phyloP scores from a whole-genome alignment of 192 early-diverging fungal species.

The Tieghemiomyces parasiticus region DNA sequence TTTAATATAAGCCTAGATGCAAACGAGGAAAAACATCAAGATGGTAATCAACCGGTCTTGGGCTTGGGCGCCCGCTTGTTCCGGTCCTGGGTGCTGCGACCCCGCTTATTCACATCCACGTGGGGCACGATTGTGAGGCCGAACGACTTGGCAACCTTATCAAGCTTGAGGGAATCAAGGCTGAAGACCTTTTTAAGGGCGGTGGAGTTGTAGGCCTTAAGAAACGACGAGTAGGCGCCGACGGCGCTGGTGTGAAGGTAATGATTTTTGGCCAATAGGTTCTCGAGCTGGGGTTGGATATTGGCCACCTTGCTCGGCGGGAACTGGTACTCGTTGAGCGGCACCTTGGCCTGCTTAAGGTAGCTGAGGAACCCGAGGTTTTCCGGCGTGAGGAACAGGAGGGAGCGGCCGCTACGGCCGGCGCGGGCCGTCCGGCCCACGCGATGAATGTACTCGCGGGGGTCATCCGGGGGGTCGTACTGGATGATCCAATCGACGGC shows the following conservation, averaged over 20 bases:
- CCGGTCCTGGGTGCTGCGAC: too few relatives aligned
- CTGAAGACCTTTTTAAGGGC: conserved; percentile 87
- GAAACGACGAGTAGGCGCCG: conserved; percentile 92
- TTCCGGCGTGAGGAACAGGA: conserved; percentile 87
- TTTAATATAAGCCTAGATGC: too few relatives aligned
- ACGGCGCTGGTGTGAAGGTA: conserved; percentile 91
- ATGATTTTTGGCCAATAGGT: conserved; percentile 93
- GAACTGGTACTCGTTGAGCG: conserved; percentile 99
- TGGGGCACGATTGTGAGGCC: too few relatives aligned
- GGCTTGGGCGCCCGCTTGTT: too few relatives aligned
- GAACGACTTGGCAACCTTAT: too few relatives aligned
- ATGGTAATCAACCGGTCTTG: too few relatives aligned
- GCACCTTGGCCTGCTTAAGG: conserved; percentile 96
- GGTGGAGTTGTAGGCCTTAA: conserved; percentile 91
- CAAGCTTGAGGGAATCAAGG: neutral
- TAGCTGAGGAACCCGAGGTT: conserved; percentile 94
- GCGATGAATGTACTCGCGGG: conserved; percentile 90
- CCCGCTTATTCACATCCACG: too few relatives aligned
- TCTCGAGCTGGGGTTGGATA: conserved; percentile 92
- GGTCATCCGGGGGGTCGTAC: conserved; percentile 99
- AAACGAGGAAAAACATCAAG: too few relatives aligned
- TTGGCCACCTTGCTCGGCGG: conserved; percentile 88
- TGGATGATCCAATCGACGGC: conserved; percentile 99
- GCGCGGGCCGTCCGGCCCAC: conserved; percentile 95
- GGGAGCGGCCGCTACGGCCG: conserved; percentile 72